These are phyloP conservation scores for Aspergillus hiratsukae DNA, from an alignment of 2,329 filamentous ascomycete species.

Conservation along the genomic window DNA sequence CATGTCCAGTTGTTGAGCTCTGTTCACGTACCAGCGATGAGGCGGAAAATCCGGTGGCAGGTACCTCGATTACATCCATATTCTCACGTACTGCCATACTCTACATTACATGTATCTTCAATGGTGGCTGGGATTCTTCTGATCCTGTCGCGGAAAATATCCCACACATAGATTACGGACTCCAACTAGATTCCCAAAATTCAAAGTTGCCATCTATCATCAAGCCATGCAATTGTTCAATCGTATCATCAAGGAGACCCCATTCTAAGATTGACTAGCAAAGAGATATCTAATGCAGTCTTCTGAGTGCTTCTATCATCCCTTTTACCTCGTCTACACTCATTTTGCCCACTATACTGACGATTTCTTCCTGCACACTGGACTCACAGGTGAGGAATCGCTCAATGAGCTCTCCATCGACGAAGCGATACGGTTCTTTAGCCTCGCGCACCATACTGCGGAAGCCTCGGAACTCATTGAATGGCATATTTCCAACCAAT, in stretches of 20 bases:
- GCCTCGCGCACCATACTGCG: slow-evolving; percentile 65
- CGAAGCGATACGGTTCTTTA: slow-evolving; percentile 76
- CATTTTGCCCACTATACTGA: slow-evolving; percentile 48
- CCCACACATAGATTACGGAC: not conserved
- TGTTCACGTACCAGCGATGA: not conserved
- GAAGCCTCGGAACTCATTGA: slow-evolving; percentile 77
- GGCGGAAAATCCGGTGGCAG: no score
- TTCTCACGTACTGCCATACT: no score
- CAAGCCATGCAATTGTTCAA: not conserved
- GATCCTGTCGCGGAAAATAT: no score
- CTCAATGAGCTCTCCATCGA: slow-evolving; percentile 90
- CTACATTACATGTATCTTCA: no score
- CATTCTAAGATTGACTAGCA: not conserved
- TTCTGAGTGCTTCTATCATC: slow-evolving; percentile 54
- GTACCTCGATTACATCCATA: not conserved
- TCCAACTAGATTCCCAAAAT: not conserved
- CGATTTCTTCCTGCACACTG: slow-evolving; percentile 51
- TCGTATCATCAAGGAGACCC: not conserved
- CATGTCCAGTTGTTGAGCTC: not conserved
- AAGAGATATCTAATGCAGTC: slow-evolving; percentile 41
- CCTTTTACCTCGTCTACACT: slow-evolving; percentile 57
- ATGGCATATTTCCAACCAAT: slow-evolving; percentile 69
- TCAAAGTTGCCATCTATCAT: not conserved
- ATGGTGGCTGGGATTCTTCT: no score
- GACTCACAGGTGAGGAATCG: slow-evolving; percentile 70